These are phyloP conservation scores for Ogataea philodendri DNA, from an alignment of 805 yeast species.

Conservation along the genomic window DNA sequence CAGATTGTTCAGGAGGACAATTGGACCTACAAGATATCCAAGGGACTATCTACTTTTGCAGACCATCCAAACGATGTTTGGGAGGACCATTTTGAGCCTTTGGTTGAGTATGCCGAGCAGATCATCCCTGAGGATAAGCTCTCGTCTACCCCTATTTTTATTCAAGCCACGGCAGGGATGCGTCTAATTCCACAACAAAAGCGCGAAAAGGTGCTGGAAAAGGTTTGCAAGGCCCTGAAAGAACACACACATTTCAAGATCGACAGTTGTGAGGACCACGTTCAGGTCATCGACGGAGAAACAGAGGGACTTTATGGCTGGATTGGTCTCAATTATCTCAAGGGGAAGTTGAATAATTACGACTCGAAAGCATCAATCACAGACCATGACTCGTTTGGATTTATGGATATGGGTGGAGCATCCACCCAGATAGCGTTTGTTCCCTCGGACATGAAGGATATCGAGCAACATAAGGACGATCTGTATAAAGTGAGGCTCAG, in stretches of 20 bases:
- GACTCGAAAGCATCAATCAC: conserved; percentile 28
- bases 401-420: conserved; percentile 99
- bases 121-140: conserved; percentile 65
- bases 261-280: conserved; percentile 63
- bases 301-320: conserved; percentile 96
- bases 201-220: conserved; percentile 51
- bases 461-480: conserved; percentile 67
- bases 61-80: conserved; percentile 58
- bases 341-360: conserved; percentile 58
- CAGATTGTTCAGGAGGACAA: conserved; percentile 56
- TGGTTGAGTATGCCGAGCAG: conserved; percentile 65
- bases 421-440: conserved; percentile 94
- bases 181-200: conserved; percentile 61
- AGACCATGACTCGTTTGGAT: conserved; percentile 62
- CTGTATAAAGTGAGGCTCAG: conserved; percentile 64
- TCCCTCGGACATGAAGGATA: conserved; percentile 62
- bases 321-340: conserved; percentile 84
- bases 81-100: conserved; percentile 61
- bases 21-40: conserved; percentile 73
- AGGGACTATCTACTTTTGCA: conserved; percentile 78
- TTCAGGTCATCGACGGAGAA: conserved; percentile 89
- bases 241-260: conserved; percentile 55
- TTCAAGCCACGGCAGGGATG: conserved; percentile 98
- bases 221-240: conserved; percentile 58
- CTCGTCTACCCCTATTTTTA: conserved; percentile 74